Percentiles rank a stretch among this genome's conserved stretches.
These are phyloP conservation scores for Pseudogymnoascus sp. DNA, from an alignment of 2,329 filamentous ascomycete genomes.

Conservation along the genomic window DNA sequence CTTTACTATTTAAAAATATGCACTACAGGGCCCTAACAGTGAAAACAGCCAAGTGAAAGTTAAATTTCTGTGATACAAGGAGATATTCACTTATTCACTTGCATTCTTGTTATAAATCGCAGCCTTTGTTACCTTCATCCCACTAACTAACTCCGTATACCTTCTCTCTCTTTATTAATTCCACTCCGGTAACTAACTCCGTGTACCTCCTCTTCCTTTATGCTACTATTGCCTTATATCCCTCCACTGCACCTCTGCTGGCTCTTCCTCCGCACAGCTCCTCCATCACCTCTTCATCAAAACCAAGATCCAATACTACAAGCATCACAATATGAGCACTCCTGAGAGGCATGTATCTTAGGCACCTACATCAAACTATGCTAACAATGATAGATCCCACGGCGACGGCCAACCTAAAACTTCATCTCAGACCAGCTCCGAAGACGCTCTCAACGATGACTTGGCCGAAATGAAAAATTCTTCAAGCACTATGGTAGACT, in stretches of 20 bases:
- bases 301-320: neutral
- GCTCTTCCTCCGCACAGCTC: neutral
- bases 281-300: neutral
- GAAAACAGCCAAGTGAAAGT: neutral
- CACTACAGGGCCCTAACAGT: neutral
- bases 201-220: neutral
- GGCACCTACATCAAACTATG: neutral
- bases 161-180: too few species aligned
- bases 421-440: accelerated
- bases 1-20: neutral
- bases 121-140: neutral
- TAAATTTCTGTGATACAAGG: neutral
- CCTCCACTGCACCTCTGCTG: too few species aligned
- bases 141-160: neutral
- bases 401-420: neutral
- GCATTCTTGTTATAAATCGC: neutral
- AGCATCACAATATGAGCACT: neutral
- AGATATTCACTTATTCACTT: neutral
- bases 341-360: neutral
- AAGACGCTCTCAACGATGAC: neutral
- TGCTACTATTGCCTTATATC: neutral
- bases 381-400: neutral
- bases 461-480: neutral
- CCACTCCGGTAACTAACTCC: too few species aligned
- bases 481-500: neutral